Base-by-base conservation (phyloP, 2,329 filamentous ascomycete genomes). In the Talaromyces sp. region DNA sequence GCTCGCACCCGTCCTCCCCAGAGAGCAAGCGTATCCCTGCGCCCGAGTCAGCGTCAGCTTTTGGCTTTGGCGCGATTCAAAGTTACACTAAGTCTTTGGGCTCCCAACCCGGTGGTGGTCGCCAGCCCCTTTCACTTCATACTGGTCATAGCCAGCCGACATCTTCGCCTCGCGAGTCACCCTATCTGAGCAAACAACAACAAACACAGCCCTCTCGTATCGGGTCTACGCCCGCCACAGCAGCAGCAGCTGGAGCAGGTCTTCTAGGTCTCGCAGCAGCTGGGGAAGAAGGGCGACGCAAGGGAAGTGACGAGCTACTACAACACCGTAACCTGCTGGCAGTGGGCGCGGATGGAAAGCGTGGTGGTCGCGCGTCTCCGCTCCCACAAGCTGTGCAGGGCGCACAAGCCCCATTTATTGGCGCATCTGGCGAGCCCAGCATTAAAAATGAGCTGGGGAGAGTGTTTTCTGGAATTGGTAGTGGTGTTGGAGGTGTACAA, bases 401-500 rank as follows among this genome's bases (percentile, higher is more conserved):
- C 19, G 92, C 90, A 1, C 92, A 96, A 70, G 85, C 87, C 14
- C 89, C 91, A 63, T 83, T 89, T 35, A 82, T 89, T 48, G 90
- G 89, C 3, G 90, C 91, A 5, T 85, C 86, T 13, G 89, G 87
- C 14, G 91, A 96, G 70, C 89, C 91, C 10, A 89, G 89, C 39
- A 96, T 97, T 67, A 96, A 97, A 79, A 95, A 87, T 68, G 93
- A 97, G 70, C 92, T 97, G 69, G 92, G 92, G 24, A 87, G 91
- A 57, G 96, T 97, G 81, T 97, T 96, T 74, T 91, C 90, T 16
- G 93, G 93, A n/a, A 91, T 97, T 61, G 92, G 86, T 14, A 86
- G 84, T 69, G 86, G 86, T 32, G 78, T 87, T 16, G 83, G 84
- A 27, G 80, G 79, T 57, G 74, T 75, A 24, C 79, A 79, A 17